Evolutionary conservation across 1,139 yeast genomes (phyloP).

Genomic region (Candida dubliniensis): DNA sequence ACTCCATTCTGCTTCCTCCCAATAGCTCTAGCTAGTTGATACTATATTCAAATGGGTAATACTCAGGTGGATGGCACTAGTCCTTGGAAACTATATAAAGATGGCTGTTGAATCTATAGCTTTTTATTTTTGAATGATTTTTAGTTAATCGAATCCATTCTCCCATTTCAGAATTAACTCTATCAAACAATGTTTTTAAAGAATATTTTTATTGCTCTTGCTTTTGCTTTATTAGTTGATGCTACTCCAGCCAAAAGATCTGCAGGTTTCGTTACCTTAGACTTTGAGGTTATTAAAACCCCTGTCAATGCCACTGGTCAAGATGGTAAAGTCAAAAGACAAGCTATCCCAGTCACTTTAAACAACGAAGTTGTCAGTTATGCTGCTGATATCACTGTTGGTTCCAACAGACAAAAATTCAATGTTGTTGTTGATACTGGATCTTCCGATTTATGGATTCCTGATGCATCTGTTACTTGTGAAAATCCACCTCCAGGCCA

Average conservation of each 20-base stretch:
- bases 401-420: conserved; percentile 12
- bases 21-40: too few relatives aligned
- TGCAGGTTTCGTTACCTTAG: conserved; percentile 12
- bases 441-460: conserved; percentile 32
- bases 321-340: conserved; percentile 3
- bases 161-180: background rate
- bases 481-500: background rate
- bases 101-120: background rate
- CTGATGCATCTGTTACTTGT: conserved; percentile 10
- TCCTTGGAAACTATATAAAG: too few relatives aligned
- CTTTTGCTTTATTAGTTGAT: conserved; percentile 13
- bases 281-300: conserved; percentile 10
- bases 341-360: conserved; percentile 9
- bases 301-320: conserved; percentile 22
- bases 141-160: background rate
- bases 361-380: conserved; percentile 8
- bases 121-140: background rate
- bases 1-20: too few relatives aligned
- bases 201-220: conserved; percentile 9
- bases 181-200: conserved; percentile 1
- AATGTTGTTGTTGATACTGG: conserved; percentile 22
- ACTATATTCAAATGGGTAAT: too few relatives aligned
- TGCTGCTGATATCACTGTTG: conserved; percentile 10
- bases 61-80: too few relatives aligned
- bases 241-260: conserved; percentile 10